Conservation (phyloP, 116 monocot species). For the Iris pallida region DNA sequence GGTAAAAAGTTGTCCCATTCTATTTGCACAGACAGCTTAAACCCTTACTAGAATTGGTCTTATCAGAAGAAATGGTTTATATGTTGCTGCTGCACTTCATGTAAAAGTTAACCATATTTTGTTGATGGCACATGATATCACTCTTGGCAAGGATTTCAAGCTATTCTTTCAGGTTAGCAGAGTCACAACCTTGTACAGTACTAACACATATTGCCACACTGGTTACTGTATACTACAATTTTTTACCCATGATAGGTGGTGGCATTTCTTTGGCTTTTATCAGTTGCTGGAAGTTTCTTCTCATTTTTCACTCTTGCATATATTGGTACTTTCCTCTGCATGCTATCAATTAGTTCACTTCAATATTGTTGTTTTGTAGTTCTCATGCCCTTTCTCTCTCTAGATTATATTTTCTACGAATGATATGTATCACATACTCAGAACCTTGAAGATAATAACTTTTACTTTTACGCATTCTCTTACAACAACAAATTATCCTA, state of each 20-base stretch:
- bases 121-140: slow-evolving; percentile 94
- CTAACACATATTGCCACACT: no score
- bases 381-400: no score
- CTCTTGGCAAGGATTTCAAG: slow-evolving; percentile 84
- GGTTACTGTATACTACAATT: no score
- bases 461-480: no score
- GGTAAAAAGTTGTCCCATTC: no score
- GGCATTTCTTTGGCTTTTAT: slow-evolving; percentile 77
- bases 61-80: slow-evolving; percentile 98
- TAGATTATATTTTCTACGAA: no score
- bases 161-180: slow-evolving; percentile 78
- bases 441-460: no score
- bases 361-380: no score
- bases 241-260: slow-evolving; percentile 74
- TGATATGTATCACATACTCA: no score
- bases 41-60: slow-evolving; percentile 82
- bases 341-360: no score
- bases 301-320: slow-evolving; percentile 85
- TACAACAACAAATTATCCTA: no score
- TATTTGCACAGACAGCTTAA: slow-evolving; percentile 46
- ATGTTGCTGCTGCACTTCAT: slow-evolving; percentile 83
- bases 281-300: slow-evolving; percentile 71
- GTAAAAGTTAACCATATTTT: slow-evolving; percentile 81
- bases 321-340: slow-evolving; percentile 65
- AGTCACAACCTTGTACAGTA: no score